These are phyloP conservation scores for Secale cereale DNA, from an alignment of 176 grass and related monocot genomes.

Conservation along the genomic window DNA sequence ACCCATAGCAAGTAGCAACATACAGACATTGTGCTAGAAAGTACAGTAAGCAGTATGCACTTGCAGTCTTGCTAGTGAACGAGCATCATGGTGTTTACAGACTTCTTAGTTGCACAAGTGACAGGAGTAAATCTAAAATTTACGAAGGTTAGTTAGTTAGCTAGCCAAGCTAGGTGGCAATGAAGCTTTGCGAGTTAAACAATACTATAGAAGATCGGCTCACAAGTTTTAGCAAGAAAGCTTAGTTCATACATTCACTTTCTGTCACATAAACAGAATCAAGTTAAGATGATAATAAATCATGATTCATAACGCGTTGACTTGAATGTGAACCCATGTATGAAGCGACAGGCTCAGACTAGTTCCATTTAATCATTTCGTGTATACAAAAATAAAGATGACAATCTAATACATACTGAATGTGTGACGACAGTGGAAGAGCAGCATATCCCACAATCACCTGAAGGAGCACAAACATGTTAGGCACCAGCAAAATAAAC, in stretches of 20 bases:
- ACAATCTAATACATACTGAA: constrained; percentile 73
- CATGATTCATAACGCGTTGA: constrained; percentile 20
- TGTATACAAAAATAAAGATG: neutral
- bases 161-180: constrained; percentile 1
- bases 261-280: constrained; percentile 11
- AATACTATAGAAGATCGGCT: neutral
- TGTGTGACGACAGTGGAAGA: constrained; percentile 85
- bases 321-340: constrained; percentile 1
- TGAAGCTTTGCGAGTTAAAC: neutral
- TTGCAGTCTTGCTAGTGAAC: neutral
- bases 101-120: constrained; percentile 23
- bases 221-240: constrained; percentile 1
- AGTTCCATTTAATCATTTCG: constrained; percentile 1
- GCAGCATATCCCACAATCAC: constrained; percentile 88
- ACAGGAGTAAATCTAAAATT: neutral
- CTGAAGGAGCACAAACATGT: constrained; percentile 46
- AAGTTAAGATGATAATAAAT: constrained; percentile 7
- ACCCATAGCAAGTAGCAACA: neutral
- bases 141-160: neutral
- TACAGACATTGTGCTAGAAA: neutral
- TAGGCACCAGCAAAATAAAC: constrained; percentile 29
- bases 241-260: constrained; percentile 6
- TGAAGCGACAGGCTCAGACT: constrained; percentile 1
- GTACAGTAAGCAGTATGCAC: constrained; percentile 6
- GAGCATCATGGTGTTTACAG: neutral